These are phyloP conservation scores for Furcasterigmium furcatum DNA, from an alignment of 2,329 filamentous ascomycete genomes.

Conservation along the genomic window DNA sequence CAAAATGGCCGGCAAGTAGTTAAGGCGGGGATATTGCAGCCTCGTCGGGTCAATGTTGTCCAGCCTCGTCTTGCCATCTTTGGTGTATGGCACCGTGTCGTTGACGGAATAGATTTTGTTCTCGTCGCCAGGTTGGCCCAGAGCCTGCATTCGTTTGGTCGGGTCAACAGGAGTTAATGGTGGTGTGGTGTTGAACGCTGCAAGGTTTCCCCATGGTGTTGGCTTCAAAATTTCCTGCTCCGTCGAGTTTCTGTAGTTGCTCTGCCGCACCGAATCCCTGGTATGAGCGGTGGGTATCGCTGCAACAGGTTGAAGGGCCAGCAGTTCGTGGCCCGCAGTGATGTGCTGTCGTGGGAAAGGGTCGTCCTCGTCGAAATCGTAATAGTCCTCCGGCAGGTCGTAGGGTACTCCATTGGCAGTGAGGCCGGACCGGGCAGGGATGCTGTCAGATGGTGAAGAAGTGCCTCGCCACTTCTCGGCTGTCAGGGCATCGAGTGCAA, in stretches of 20 bases:
- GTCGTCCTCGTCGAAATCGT: neutral
- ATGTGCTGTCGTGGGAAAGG: neutral
- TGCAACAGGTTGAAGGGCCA: neutral
- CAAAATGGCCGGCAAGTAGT: slow-evolving; percentile 69
- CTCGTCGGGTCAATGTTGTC: slow-evolving; percentile 33
- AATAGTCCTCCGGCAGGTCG: neutral
- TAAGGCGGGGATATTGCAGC: slow-evolving; percentile 47
- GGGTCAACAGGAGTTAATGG: neutral
- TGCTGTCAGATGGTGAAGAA: slow-evolving; percentile 31
- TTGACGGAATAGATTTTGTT: slow-evolving; percentile 28
- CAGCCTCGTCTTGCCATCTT: slow-evolving; percentile 13
- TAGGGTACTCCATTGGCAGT: neutral
- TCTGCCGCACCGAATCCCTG: neutral
- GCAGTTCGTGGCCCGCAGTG: neutral
- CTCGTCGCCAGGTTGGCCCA: neutral
- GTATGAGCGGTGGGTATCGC: neutral
- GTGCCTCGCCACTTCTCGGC: slow-evolving; percentile 63
- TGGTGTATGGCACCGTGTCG: slow-evolving; percentile 15
- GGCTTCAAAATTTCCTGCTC: neutral
- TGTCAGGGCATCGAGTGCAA: slow-evolving; percentile 85
- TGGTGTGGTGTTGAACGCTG: slow-evolving; percentile 1
- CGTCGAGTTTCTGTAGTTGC: neutral
- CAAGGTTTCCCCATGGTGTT: neutral
- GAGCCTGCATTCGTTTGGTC: neutral
- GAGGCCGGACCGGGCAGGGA: neutral